Evolutionary conservation across 768 basidiomycete species (phyloP), one percentile per base, ranked within the genome.

Genomic region (Phaffia australis): DNA sequence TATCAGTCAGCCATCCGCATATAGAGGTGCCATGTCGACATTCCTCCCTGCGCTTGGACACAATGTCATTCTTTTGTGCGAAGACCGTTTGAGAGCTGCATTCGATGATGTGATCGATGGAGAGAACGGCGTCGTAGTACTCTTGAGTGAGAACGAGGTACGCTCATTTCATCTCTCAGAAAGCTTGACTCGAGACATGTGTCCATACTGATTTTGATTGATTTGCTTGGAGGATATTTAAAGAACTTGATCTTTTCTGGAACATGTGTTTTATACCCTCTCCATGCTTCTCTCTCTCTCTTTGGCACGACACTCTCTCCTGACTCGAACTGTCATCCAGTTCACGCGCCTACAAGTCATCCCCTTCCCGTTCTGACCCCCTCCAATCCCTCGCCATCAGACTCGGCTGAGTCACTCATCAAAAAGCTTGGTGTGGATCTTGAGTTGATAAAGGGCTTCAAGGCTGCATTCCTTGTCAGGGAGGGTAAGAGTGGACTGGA

Each of bases 191-290:
- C 42, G 14, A 11, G 29, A 15, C 18, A 25, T 14, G 1, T 14
- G 9, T 3, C 19, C 3, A 14, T 56, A 11, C 30, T 23, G 35
- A 0, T 1, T 3, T 11, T 14, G 15, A 46, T 55, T 9, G 35
- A 46, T 56, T 27, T 19, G 30, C 1, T 35, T 42, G 16, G 27
- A 23, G n/a, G 15, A 23, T 25, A 55, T 35, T 21, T 11, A 6
- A 57, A 69, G 67, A 64, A 32, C 48, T 56, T 69, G 47, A 59
- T 69, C 51, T 69, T 69, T 50, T 69, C 67, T 11, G 67, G 67
- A 42, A 21, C 57, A 32, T 69, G 67, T n/a, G 9, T 57, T 23
- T n/a, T 69, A 23, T 59, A 52, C 27, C 67, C 67, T 6, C 21
- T 69, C 14, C 48, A 23, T n/a, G 25, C 56, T 15, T 59, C 62